These are phyloP conservation scores for Geranium incanum DNA, from an alignment of 441 rosid genomes.

Conservation along the genomic window DNA sequence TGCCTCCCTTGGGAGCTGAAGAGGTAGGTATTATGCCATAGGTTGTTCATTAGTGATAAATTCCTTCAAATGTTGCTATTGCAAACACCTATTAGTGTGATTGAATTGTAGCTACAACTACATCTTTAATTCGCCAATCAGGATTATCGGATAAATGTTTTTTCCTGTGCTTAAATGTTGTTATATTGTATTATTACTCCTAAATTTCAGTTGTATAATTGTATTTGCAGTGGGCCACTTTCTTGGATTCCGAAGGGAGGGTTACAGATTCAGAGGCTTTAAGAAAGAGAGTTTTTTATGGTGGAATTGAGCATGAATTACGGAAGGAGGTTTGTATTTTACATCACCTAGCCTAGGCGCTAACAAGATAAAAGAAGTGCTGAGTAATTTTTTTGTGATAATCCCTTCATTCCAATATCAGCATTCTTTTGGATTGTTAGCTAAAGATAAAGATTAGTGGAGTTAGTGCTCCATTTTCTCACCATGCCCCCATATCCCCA, in stretches of 20 bases:
- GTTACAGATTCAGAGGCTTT: constrained; percentile 61
- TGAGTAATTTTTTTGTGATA: not conserved
- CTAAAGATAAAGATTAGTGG: not conserved
- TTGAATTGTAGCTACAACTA: not conserved
- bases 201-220: constrained; percentile 14
- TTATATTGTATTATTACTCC: constrained; percentile 8
- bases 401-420: not conserved
- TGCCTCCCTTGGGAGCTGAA: constrained; percentile 54
- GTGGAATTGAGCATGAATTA: constrained; percentile 73
- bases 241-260: constrained; percentile 86
- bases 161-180: constrained; percentile 7
- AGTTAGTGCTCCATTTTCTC: not conserved
- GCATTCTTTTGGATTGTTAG: not conserved
- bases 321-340: constrained; percentile 67
- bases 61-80: constrained; percentile 12
- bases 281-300: constrained; percentile 81
- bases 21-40: constrained; percentile 47
- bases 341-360: not conserved
- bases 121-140: not conserved
- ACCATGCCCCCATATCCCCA: too few species aligned
- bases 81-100: not conserved
- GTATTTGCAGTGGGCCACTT: constrained; percentile 58
- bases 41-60: constrained; percentile 5
- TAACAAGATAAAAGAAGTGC: not conserved
- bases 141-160: not conserved